Conservation (phyloP, 352 stramenopile species). For the Pythium monospermum region DNA sequence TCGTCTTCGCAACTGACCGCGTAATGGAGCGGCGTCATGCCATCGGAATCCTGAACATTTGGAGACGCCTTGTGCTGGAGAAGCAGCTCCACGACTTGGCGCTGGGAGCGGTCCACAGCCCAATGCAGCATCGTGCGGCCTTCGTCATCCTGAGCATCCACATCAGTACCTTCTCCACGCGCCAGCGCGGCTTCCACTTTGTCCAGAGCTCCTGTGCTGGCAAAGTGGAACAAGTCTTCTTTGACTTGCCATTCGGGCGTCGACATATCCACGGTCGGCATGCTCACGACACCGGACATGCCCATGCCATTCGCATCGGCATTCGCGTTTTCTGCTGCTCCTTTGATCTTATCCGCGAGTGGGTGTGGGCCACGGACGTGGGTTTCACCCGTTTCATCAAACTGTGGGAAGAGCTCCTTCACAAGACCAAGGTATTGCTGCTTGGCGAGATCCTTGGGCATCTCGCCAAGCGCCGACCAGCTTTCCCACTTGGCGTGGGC, state of each 20-base stretch:
- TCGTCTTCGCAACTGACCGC: constrained; percentile 69
- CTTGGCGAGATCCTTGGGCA: constrained; percentile 50
- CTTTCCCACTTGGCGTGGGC: constrained; percentile 73
- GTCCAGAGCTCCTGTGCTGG: constrained; percentile 52
- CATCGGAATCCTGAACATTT: constrained; percentile 63
- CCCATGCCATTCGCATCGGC: no score
- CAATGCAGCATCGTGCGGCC: constrained; percentile 80
- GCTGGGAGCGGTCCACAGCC: constrained; percentile 67
- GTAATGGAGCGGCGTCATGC: constrained; percentile 81
- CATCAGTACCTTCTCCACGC: constrained; percentile 32
- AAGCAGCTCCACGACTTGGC: constrained; percentile 42
- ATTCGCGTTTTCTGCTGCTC: constrained; percentile 1
- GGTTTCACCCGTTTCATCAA: constrained; percentile 35
- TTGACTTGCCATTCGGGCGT: constrained; percentile 73
- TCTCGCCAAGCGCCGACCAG: constrained; percentile 55
- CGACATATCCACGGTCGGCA: constrained; percentile 69
- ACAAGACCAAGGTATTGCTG: constrained; percentile 66
- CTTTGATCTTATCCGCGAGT: constrained; percentile 16
- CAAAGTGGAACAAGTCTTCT: constrained; percentile 68
- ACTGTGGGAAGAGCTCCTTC: constrained; percentile 65
- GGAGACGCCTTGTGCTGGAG: constrained; percentile 46
- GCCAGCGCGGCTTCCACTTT: constrained; percentile 43
- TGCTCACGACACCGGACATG: constrained; percentile 58
- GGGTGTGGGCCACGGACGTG: constrained; percentile 6
- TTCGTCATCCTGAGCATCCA: constrained; percentile 60